Conservation (phyloP, 108 stramenopile species). For the Skeletonema tropicum region DNA sequence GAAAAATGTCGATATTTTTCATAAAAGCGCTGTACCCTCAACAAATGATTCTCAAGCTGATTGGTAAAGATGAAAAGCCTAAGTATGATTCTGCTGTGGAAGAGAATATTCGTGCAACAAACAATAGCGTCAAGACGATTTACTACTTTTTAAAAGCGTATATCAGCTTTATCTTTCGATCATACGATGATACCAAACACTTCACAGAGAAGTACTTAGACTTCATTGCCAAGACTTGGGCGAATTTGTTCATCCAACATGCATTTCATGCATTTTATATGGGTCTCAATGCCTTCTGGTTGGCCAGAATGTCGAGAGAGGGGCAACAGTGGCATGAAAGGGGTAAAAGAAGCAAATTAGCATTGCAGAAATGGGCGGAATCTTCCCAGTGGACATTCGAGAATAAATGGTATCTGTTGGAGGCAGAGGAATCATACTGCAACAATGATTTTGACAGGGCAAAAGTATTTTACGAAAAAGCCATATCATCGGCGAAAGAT, state of each 20-base stretch:
- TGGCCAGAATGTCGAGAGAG: constrained; percentile 8
- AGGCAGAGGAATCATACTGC: not conserved
- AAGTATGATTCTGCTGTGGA: not conserved
- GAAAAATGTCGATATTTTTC: not conserved
- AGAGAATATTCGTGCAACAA: not conserved
- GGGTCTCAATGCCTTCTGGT: not conserved
- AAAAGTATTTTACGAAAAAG: no score
- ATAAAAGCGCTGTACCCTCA: not conserved
- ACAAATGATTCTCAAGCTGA: not conserved
- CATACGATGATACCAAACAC: no score
- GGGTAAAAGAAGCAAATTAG: not conserved
- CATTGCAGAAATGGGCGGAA: not conserved
- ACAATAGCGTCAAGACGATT: not conserved
- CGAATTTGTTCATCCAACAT: no score
- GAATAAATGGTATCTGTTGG: constrained; percentile 7
- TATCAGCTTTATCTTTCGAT: no score
- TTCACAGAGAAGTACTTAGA: no score
- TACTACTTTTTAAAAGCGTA: not conserved
- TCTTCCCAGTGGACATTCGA: constrained; percentile 9
- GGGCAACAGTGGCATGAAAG: not conserved
- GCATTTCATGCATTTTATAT: not conserved
- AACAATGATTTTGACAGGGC: no score
- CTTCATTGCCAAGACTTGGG: no score
- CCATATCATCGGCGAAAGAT: no score
- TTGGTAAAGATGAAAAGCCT: not conserved